Conservation (phyloP, 1,284 basidiomycete species). For the Malassezia cuniculi region DNA sequence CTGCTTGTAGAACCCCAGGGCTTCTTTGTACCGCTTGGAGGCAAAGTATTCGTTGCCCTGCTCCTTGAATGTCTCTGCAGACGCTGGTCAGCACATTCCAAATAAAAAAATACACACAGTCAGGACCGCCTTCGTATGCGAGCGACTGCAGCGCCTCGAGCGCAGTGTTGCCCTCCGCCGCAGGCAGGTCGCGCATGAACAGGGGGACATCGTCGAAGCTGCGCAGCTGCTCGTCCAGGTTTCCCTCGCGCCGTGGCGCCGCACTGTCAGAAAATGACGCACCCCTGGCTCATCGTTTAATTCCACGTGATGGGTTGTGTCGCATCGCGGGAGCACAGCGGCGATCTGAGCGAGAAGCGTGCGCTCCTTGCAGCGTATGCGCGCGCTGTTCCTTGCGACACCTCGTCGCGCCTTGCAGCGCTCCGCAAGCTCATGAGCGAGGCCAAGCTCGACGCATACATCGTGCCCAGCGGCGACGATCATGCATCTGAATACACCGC, state of each 20-base stretch:
- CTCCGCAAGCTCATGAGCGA: conserved; percentile 28
- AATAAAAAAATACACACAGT: conserved; percentile 57
- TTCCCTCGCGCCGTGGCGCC: conserved; percentile 2
- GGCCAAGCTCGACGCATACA: conserved; percentile 30
- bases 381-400: not conserved
- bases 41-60: conserved; percentile 90
- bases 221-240: conserved; percentile 14
- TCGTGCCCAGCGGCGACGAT: conserved; percentile 71
- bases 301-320: conserved; percentile 10
- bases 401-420: conserved; percentile 51
- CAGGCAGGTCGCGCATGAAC: conserved; percentile 79
- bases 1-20: conserved; percentile 75
- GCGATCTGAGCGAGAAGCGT: conserved; percentile 8
- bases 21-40: conserved; percentile 72
- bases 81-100: conserved; percentile 53
- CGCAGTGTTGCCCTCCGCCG: conserved; percentile 44
- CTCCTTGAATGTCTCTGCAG: conserved; percentile 80
- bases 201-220: conserved; percentile 52
- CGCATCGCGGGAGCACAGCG: conserved; percentile 3
- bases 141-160: conserved; percentile 75
- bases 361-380: conserved; percentile 2
- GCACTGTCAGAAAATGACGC: conserved; percentile 2
- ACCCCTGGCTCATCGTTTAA: not conserved
- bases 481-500: conserved; percentile 80
- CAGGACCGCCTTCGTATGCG: conserved; percentile 74